Evolutionary conservation across 371 early-diverging fungal species (phyloP).

Genomic region (Sporodiniella umbellata): DNA sequence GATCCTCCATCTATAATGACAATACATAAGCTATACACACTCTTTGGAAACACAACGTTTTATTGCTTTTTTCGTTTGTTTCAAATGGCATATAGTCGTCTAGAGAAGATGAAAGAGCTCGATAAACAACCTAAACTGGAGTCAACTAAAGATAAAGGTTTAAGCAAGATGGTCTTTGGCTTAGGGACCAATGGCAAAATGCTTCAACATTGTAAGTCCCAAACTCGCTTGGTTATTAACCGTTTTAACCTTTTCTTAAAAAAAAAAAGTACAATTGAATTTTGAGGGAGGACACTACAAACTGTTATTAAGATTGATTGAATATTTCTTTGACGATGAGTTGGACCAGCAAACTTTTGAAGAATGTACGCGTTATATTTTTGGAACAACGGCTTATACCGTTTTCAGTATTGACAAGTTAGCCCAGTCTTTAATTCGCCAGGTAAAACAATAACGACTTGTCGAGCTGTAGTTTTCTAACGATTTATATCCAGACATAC

Average conservation of each 20-base stretch:
- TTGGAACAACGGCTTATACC: conserved; percentile 81
- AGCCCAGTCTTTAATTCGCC: conserved; percentile 18
- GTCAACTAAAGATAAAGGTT: conserved; percentile 48
- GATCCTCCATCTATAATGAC: not conserved
- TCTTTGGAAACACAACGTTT: conserved; percentile 73
- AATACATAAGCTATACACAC: conserved; percentile 38
- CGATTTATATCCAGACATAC: conserved; percentile 9
- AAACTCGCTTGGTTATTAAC: not conserved
- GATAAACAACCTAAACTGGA: conserved; percentile 56
- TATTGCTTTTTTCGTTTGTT: conserved; percentile 89
- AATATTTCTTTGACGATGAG: conserved; percentile 71
- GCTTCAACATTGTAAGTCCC: conserved; percentile 5
- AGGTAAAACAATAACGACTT: conserved; percentile 7
- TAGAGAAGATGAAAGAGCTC: conserved; percentile 72
- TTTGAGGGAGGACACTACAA: conserved; percentile 60
- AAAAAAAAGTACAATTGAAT: conserved; percentile 15
- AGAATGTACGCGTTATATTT: conserved; percentile 82
- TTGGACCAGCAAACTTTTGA: conserved; percentile 87
- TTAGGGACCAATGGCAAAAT: conserved; percentile 4
- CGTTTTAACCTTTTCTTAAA: no score
- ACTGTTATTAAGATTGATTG: conserved; percentile 67
- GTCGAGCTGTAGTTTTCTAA: not conserved
- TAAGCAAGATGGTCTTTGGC: conserved; percentile 52
- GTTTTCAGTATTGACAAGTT: conserved; percentile 83
- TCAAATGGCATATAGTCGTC: conserved; percentile 73